A percentile compares a stretch with the other conserved stretches of the same genome.
Conservation (phyloP, 2,329 filamentous ascomycete genomes). For the Colletotrichum sp. region DNA sequence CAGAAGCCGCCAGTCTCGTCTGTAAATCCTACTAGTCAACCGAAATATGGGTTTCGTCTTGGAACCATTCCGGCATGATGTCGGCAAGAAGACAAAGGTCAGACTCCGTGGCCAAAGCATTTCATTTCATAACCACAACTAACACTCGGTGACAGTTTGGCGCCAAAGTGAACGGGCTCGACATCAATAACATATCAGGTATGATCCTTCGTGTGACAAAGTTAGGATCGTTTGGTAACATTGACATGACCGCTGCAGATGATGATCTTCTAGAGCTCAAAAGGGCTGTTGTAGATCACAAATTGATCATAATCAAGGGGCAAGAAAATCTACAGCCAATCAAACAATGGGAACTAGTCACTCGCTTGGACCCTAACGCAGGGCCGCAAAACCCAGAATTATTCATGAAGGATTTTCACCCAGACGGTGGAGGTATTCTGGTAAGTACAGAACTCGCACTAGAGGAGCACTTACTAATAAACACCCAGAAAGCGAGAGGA, state of each 20-base stretch:
- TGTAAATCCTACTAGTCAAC: background rate
- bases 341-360: conserved; percentile 51
- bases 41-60: background rate
- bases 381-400: conserved; percentile 45
- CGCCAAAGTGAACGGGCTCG: conserved; percentile 32
- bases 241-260: conserved; percentile 27
- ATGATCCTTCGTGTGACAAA: background rate
- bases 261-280: conserved; percentile 38
- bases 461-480: background rate
- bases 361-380: conserved; percentile 45
- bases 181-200: conserved; percentile 40
- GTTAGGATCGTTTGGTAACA: background rate
- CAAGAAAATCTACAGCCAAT: conserved; percentile 43
- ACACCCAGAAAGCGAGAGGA: conserved; percentile 30
- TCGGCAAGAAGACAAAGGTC: background rate
- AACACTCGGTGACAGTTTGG: conserved; percentile 26
- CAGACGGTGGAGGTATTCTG: conserved; percentile 41
- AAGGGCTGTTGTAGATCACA: conserved; percentile 46
- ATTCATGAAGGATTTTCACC: conserved; percentile 44
- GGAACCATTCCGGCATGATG: background rate
- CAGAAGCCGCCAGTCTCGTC: background rate
- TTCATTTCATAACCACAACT: background rate
- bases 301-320: conserved; percentile 47
- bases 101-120: background rate
- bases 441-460: conserved; percentile 20